phyloP scores from a whole-genome alignment of 2,329 filamentous ascomycete genomes.

The Daldinia sp. region DNA sequence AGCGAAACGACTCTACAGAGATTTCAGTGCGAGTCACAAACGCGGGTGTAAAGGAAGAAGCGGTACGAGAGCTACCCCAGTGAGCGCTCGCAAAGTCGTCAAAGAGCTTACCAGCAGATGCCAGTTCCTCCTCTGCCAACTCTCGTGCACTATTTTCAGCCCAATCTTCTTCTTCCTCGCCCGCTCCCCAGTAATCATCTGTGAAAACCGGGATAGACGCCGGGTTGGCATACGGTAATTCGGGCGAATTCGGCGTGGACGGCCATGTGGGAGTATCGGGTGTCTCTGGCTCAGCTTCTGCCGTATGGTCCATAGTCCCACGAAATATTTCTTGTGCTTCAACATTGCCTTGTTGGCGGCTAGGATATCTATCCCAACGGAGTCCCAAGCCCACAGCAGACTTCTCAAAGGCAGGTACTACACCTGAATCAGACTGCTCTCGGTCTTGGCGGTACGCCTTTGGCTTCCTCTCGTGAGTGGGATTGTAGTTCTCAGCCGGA shows the following conservation, averaged over 20 bases:
- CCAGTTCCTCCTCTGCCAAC: conserved; percentile 46
- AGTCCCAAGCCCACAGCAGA: neutral
- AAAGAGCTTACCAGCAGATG: conserved; percentile 49
- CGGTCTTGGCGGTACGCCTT: neutral
- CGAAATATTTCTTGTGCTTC: conserved; percentile 77
- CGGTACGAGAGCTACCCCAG: conserved; percentile 39
- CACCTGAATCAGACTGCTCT: neutral
- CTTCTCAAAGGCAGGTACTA: neutral
- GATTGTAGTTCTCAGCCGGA: conserved; percentile 79
- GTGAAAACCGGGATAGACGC: conserved; percentile 21
- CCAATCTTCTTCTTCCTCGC: conserved; percentile 34
- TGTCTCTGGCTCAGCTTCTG: conserved; percentile 52
- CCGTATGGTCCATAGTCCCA: neutral
- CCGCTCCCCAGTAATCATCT: conserved; percentile 38
- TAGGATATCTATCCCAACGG: neutral
- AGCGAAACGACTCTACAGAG: conserved; percentile 49
- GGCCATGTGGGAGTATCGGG: conserved; percentile 28
- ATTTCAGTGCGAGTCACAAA: conserved; percentile 46
- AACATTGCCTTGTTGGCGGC: conserved; percentile 74
- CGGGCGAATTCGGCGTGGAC: conserved; percentile 36
- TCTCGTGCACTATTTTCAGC: conserved; percentile 42
- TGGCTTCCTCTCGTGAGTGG: conserved; percentile 77
- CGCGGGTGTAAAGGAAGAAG: conserved; percentile 36
- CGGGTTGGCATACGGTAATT: conserved; percentile 14
- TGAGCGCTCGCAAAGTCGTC: conserved; percentile 36